Conservation (phyloP, 208 protist species). For the Entamoeba dispar region DNA sequence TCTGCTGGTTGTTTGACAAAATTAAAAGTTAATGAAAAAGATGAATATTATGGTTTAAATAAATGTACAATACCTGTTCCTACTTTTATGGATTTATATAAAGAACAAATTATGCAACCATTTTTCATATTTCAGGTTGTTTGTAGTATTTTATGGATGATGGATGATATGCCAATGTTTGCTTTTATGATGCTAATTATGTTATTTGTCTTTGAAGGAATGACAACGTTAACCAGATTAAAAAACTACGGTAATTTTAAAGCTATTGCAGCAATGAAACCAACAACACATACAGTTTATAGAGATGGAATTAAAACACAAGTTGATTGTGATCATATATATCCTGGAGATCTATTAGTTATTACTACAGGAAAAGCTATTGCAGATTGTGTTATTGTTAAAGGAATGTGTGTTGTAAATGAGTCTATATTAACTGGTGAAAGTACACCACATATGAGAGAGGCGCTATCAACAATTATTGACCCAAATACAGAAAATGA, state of each 20-base stretch:
- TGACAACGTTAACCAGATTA: neutral
- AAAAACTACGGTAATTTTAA: neutral
- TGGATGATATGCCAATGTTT: constrained; percentile 82
- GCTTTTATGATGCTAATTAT: constrained; percentile 79
- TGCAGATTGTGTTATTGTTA: constrained; percentile 8
- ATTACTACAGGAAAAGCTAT: constrained; percentile 9
- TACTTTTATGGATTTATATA: constrained; percentile 69
- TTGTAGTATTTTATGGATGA: constrained; percentile 38
- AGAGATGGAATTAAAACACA: constrained; percentile 7
- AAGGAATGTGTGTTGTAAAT: constrained; percentile 67
- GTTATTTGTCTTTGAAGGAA: constrained; percentile 73
- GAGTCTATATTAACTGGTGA: constrained; percentile 93
- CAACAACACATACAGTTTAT: neutral
- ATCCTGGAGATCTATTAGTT: constrained; percentile 70
- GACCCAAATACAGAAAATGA: constrained; percentile 51
- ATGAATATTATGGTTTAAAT: neutral
- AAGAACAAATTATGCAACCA: constrained; percentile 73
- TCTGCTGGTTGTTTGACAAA: neutral
- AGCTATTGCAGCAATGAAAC: neutral
- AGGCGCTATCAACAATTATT: constrained; percentile 27
- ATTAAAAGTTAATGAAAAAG: neutral
- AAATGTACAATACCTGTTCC: constrained; percentile 64
- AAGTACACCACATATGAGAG: constrained; percentile 85
- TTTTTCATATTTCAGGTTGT: constrained; percentile 91
- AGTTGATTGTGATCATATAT: constrained; percentile 34